Evolutionary conservation across 768 basidiomycete genomes (phyloP).

Genomic region (Hericium alpestre): DNA sequence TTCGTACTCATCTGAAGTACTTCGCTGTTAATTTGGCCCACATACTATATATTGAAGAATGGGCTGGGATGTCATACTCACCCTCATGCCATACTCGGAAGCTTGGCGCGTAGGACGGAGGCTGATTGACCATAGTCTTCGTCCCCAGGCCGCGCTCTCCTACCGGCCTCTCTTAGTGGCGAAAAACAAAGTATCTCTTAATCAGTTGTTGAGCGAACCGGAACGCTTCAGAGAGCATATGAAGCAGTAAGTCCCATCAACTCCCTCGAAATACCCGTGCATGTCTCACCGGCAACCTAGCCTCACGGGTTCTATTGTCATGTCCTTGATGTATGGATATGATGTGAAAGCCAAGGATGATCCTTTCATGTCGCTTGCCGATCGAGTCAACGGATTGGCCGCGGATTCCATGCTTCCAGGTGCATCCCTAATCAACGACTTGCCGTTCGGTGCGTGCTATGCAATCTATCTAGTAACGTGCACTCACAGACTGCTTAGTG

Average conservation of each 20-base stretch:
- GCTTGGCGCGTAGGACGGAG: not conserved
- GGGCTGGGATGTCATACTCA: not conserved
- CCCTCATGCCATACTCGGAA: not conserved
- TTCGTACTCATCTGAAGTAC: too few relatives aligned
- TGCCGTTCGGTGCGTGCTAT: slow-evolving; percentile 19
- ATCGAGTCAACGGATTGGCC: slow-evolving; percentile 25
- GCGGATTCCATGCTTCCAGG: slow-evolving; percentile 24
- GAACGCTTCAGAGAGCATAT: not conserved
- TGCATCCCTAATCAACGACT: slow-evolving; percentile 34
- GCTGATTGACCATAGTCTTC: not conserved
- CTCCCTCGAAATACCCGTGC: not conserved
- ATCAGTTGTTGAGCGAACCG: not conserved
- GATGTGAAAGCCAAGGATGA: slow-evolving; percentile 29
- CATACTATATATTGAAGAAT: not conserved
- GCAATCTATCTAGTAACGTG: not conserved
- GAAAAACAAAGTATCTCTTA: not conserved
- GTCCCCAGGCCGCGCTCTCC: not conserved
- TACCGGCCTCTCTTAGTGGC: not conserved
- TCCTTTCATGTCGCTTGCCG: slow-evolving; percentile 31
- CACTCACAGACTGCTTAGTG: slow-evolving; percentile 14
- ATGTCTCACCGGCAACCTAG: slow-evolving; percentile 14
- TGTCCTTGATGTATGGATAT: slow-evolving; percentile 39
- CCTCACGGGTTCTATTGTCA: slow-evolving; percentile 27
- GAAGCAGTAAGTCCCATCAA: not conserved
- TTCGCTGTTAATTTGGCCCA: not conserved